Percentiles rank a stretch among this genome's conserved stretches.
phyloP scores from a whole-genome alignment of 2,329 filamentous ascomycete species.

The Lasiodiplodia citricola region DNA sequence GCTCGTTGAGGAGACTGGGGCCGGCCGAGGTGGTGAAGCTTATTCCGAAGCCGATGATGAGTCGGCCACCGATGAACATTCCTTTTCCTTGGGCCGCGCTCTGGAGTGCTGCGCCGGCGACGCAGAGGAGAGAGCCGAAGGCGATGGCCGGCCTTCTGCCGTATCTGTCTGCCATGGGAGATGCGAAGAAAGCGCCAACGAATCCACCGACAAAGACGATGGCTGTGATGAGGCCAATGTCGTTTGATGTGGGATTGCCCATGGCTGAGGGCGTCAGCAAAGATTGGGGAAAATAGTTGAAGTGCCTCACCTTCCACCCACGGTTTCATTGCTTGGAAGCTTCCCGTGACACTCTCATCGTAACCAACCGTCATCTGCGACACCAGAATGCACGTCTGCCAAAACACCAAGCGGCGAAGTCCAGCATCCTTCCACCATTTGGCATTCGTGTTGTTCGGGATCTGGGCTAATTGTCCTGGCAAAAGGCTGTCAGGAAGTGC shows the following conservation, averaged over 20 bases:
- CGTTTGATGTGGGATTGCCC: not conserved
- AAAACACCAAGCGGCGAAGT: not conserved
- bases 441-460: slow-evolving; percentile 16
- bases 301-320: slow-evolving; percentile 49
- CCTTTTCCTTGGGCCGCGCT: slow-evolving; percentile 6
- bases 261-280: not conserved
- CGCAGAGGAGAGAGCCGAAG: slow-evolving; percentile 13
- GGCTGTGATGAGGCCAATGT: slow-evolving; percentile 9
- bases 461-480: not conserved
- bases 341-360: slow-evolving; percentile 59
- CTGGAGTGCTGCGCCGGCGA: slow-evolving; percentile 2
- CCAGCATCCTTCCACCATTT: slow-evolving; percentile 21
- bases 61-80: slow-evolving; percentile 52
- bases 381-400: not conserved
- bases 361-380: slow-evolving; percentile 51
- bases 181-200: slow-evolving; percentile 16
- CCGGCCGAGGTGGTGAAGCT: slow-evolving; percentile 43
- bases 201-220: slow-evolving; percentile 17
- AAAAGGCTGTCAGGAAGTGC: not conserved
- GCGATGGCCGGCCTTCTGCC: not conserved
- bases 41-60: slow-evolving; percentile 47
- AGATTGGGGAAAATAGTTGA: not conserved
- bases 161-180: slow-evolving; percentile 11
- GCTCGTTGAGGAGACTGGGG: slow-evolving; percentile 13
- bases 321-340: slow-evolving; percentile 51